A percentile compares a stretch with the other conserved stretches of the same genome.
phyloP scores from a whole-genome alignment of 306 rosid species.

The Inga leiocalycina region DNA sequence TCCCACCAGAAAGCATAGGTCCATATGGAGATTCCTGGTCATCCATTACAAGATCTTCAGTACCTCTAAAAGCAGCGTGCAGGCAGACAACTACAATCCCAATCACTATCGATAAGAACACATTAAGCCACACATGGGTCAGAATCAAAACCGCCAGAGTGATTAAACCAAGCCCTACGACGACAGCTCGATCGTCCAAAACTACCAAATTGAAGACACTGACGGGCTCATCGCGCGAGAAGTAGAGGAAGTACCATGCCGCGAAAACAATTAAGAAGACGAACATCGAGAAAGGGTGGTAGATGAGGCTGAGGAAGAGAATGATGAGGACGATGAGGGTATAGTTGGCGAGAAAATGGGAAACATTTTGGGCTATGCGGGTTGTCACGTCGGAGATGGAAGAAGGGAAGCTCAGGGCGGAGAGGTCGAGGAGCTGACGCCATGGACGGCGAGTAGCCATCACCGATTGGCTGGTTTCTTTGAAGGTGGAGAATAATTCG shows the following conservation, averaged over 20 bases:
- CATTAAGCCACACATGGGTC: slow-evolving; percentile 55
- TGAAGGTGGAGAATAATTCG: slow-evolving; percentile 43
- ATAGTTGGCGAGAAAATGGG: slow-evolving; percentile 69
- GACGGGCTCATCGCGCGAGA: slow-evolving; percentile 56
- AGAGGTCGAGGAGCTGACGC: slow-evolving; percentile 45
- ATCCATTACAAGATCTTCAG: slow-evolving; percentile 61
- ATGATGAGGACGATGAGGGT: slow-evolving; percentile 37
- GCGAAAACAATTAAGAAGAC: slow-evolving; percentile 41
- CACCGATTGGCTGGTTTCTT: slow-evolving; percentile 42
- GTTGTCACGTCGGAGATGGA: slow-evolving; percentile 51
- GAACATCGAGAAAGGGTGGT: slow-evolving; percentile 53
- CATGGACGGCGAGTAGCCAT: slow-evolving; percentile 63
- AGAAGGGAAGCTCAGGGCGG: slow-evolving; percentile 53
- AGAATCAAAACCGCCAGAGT: slow-evolving; percentile 42
- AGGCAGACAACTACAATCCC: slow-evolving; percentile 32
- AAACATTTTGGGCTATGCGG: slow-evolving; percentile 55
- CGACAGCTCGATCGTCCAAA: slow-evolving; percentile 40
- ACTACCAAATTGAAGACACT: slow-evolving; percentile 33
- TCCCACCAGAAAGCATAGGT: slow-evolving; percentile 41
- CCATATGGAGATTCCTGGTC: slow-evolving; percentile 71
- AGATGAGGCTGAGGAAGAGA: slow-evolving; percentile 56
- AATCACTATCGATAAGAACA: slow-evolving; percentile 36
- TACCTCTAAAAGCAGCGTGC: slow-evolving; percentile 57
- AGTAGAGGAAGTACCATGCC: slow-evolving; percentile 66
- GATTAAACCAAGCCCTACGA: slow-evolving; percentile 30